phyloP scores from a whole-genome alignment of 495 filamentous ascomycete species.

The Penicillium nucicola region DNA sequence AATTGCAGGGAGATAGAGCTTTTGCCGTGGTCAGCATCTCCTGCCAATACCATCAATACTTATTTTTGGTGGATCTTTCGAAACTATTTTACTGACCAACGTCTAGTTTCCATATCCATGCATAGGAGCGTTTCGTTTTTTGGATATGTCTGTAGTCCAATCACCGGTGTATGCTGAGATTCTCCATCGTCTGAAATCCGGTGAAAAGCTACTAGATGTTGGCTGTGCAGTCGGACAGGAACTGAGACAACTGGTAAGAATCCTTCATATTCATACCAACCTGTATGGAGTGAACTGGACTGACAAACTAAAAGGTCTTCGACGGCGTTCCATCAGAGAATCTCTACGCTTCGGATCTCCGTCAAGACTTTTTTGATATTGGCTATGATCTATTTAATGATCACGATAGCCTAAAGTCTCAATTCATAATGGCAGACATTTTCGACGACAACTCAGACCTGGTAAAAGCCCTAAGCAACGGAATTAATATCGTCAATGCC shows the following conservation, averaged over 20 bases:
- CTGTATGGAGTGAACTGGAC: too few species aligned
- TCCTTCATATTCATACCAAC: too few species aligned
- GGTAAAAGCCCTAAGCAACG: slow-evolving; percentile 34
- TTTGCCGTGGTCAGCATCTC: slow-evolving; percentile 15
- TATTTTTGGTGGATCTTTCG: too few species aligned
- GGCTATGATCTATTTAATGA: slow-evolving; percentile 51
- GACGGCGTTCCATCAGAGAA: slow-evolving; percentile 27
- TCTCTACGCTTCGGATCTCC: slow-evolving; percentile 41
- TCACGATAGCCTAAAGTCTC: slow-evolving; percentile 32
- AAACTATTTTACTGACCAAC: background rate
- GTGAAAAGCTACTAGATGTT: slow-evolving; percentile 39
- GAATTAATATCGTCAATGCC: slow-evolving; percentile 54
- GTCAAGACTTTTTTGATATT: slow-evolving; percentile 36
- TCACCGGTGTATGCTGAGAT: slow-evolving; percentile 34
- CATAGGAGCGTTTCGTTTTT: slow-evolving; percentile 52
- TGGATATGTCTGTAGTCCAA: slow-evolving; percentile 37
- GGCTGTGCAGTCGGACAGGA: slow-evolving; percentile 41
- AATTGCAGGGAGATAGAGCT: slow-evolving; percentile 14
- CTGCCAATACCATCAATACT: too few species aligned
- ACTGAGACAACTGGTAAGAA: slow-evolving; percentile 30
- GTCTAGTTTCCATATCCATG: slow-evolving; percentile 47
- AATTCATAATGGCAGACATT: slow-evolving; percentile 52
- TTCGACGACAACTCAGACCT: slow-evolving; percentile 40
- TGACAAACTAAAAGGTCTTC: slow-evolving; percentile 11
- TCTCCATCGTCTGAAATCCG: slow-evolving; percentile 35